These are phyloP conservation scores for Nigrospora sphaerica DNA, from an alignment of 2,329 filamentous ascomycete species.

Conservation along the genomic window DNA sequence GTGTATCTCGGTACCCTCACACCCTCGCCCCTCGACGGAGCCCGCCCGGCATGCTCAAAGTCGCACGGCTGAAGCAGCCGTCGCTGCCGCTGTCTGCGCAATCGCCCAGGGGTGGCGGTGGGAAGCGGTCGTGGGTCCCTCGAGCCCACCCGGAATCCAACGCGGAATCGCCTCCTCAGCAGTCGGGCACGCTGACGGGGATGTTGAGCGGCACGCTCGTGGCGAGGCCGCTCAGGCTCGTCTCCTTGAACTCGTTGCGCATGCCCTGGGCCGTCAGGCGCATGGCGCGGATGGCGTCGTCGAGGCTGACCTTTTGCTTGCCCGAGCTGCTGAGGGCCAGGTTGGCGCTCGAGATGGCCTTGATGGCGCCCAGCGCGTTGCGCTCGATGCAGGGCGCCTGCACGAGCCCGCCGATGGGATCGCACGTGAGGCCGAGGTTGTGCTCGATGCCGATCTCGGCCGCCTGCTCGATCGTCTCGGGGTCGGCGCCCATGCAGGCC, in stretches of 20 bases:
- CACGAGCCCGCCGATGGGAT: slow-evolving; percentile 42
- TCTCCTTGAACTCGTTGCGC: slow-evolving; percentile 48
- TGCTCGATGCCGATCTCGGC: slow-evolving; percentile 47
- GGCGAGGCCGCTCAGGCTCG: slow-evolving; percentile 40
- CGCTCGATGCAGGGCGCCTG: slow-evolving; percentile 45
- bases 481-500: slow-evolving; percentile 42
- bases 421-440: slow-evolving; percentile 42
- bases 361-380: slow-evolving; percentile 42
- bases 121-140: no score
- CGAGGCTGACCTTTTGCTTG: slow-evolving; percentile 39
- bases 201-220: slow-evolving; percentile 43
- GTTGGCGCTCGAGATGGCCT: slow-evolving; percentile 43
- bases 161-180: slow-evolving; percentile 15
- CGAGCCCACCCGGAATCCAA: no score
- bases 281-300: slow-evolving; percentile 45
- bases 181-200: slow-evolving; percentile 45
- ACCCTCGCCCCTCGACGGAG: no score
- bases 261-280: slow-evolving; percentile 42
- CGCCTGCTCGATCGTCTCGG: slow-evolving; percentile 42
- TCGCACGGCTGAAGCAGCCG: no score
- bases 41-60: no score
- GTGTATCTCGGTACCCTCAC: no score
- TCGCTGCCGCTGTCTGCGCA: no score
- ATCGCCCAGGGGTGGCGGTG: no score
- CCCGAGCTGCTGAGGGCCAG: slow-evolving; percentile 37